Evolutionary conservation across 2,329 filamentous ascomycete species (phyloP), one percentile per base, ranked within the genome.

Genomic region (Bipolaris bicolor): DNA sequence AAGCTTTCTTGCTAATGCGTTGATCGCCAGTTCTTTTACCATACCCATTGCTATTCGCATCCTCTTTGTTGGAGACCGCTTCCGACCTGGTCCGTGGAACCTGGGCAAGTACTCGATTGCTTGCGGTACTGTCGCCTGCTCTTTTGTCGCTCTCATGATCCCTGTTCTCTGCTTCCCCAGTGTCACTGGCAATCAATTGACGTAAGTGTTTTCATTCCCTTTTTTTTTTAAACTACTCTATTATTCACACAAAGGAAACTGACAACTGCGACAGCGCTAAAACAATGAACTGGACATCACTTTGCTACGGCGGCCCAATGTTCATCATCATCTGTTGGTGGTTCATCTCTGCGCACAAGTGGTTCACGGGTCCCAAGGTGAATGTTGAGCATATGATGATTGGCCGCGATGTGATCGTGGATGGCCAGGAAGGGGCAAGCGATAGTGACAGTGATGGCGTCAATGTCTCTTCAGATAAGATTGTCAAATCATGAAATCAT

Each of bases 361-460:
- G 88, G 88, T 90, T 90, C 75, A 88, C 85, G 66, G 88, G 88
- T 0, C 88, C 88, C 0, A 88, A 86, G 77, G 84, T 90, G 59
- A 90, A 90, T 66, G 78, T 90, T 24, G 82, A 86, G 63, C 84
- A 87, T 73, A 65, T 78, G 66, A 82, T 82, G 79, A 69, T 79
- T 13, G 79, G 78, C 5, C 58, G 65, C 2, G 73, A 75, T 3
- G 77, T 69, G 1, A 74, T 75, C 43, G 67, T 78, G 16, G 76
- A 79, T 18, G 79, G 71, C 1, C 53, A 65, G 49, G 61, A 43
- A 5, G n/a, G 24, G 5, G n/a, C 46, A 7, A 46, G 16, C 7
- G 50, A 55, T 22, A n/a, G 11, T 9, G 63, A 65, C 39, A 58
- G 52, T 5, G 57, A 58, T 31, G 57, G 54, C 11, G 57, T 31